Percentiles rank a stretch among this genome's conserved stretches.
Conservation (phyloP, 2,329 filamentous ascomycete genomes). For the Salinomyces thailandicus region DNA sequence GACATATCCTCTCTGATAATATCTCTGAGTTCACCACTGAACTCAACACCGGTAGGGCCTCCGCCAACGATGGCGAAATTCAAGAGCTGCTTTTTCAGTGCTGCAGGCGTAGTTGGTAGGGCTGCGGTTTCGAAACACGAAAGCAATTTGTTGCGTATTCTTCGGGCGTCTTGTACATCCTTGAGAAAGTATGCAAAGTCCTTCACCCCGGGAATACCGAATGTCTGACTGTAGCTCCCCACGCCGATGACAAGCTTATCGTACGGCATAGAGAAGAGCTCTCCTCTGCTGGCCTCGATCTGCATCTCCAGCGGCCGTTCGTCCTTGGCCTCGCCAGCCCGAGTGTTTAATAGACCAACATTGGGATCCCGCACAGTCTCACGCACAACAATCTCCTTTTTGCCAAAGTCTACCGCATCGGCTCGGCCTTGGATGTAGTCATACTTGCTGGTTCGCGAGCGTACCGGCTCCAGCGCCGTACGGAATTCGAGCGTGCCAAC, state of each 20-base stretch:
- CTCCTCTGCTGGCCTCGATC: constrained; percentile 34
- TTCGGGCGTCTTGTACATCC: constrained; percentile 71
- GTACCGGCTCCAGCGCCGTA: constrained; percentile 69
- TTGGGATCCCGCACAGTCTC: constrained; percentile 42
- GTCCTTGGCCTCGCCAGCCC: constrained; percentile 32
- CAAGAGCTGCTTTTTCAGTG: constrained; percentile 50
- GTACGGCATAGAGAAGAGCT: constrained; percentile 63
- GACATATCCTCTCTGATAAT: constrained; percentile 53
- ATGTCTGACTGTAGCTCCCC: constrained; percentile 77
- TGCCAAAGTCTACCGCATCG: constrained; percentile 63
- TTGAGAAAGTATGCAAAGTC: constrained; percentile 79
- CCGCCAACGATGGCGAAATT: constrained; percentile 69
- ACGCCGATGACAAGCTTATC: constrained; percentile 79
- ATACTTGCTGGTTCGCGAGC: constrained; percentile 45
- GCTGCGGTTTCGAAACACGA: constrained; percentile 62
- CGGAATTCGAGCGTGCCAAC: constrained; percentile 85
- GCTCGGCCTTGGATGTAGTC: constrained; percentile 78
- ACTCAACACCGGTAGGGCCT: constrained; percentile 63
- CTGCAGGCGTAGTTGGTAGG: constrained; percentile 49
- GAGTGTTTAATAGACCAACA: constrained; percentile 43
- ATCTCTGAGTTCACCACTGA: constrained; percentile 66
- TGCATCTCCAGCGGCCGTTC: constrained; percentile 3
- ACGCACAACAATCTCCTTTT: constrained; percentile 51
- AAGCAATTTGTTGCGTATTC: constrained; percentile 56
- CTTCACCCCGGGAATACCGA: constrained; percentile 69